These are phyloP conservation scores for Xylaria sp. DNA, from an alignment of 2,329 filamentous ascomycete genomes.

Conservation along the genomic window DNA sequence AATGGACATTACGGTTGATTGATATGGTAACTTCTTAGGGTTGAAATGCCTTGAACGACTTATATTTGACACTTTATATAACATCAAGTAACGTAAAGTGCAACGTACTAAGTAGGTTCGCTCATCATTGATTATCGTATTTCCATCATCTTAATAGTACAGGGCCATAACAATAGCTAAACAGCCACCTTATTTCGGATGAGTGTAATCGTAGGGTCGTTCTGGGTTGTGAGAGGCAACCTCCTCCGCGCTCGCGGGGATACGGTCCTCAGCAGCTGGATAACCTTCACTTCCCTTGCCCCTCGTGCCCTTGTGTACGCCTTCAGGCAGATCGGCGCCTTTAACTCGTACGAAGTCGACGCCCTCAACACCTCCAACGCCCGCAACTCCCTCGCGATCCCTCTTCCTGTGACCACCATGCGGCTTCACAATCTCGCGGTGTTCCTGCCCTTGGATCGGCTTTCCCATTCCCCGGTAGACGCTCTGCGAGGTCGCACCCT, in stretches of 20 bases:
- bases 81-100: not conserved
- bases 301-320: slow-evolving; percentile 40
- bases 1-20: not conserved
- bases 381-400: slow-evolving; percentile 53
- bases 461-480: slow-evolving; percentile 57
- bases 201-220: slow-evolving; percentile 35
- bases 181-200: slow-evolving; percentile 20
- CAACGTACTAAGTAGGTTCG: not conserved
- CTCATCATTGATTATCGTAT: not conserved
- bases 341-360: slow-evolving; percentile 42
- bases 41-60: not conserved
- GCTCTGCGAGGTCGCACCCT: slow-evolving; percentile 57
- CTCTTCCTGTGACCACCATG: slow-evolving; percentile 50
- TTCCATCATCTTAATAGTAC: slow-evolving; percentile 1
- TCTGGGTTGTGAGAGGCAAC: slow-evolving; percentile 39
- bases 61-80: too few relatives aligned
- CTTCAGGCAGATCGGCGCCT: slow-evolving; percentile 49
- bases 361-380: slow-evolving; percentile 50
- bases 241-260: slow-evolving; percentile 43
- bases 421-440: slow-evolving; percentile 53
- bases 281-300: slow-evolving; percentile 41
- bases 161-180: not conserved
- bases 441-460: slow-evolving; percentile 56
- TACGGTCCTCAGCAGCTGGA: slow-evolving; percentile 43
- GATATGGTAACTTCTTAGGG: not conserved